These are phyloP conservation scores for Smittium culicis DNA, from an alignment of 371 early-diverging fungal genomes.

Conservation along the genomic window DNA sequence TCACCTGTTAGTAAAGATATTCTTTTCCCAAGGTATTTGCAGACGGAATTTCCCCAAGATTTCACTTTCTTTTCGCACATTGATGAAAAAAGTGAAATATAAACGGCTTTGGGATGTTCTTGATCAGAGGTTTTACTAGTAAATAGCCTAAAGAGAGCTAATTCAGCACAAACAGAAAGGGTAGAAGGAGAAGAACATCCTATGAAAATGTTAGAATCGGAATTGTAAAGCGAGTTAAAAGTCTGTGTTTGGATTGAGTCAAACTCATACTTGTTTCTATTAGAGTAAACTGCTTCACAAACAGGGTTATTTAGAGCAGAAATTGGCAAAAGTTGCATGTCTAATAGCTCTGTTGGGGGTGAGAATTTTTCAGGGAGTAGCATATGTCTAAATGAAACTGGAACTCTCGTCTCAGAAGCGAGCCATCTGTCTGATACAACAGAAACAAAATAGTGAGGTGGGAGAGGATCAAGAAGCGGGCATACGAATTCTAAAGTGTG, in stretches of 20 bases:
- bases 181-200: conserved; percentile 96
- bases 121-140: conserved; percentile 16
- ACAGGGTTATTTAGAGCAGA: conserved; percentile 57
- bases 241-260: conserved; percentile 96
- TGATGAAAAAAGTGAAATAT: conserved; percentile 85
- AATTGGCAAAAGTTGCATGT: conserved; percentile 70
- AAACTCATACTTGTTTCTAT: conserved; percentile 39
- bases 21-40: conserved; percentile 46
- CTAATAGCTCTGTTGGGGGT: conserved; percentile 86
- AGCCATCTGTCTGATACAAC: conserved; percentile 91
- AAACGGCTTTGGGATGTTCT: conserved; percentile 54
- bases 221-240: conserved; percentile 78
- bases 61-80: conserved; percentile 59
- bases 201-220: conserved; percentile 84
- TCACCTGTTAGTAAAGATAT: conserved; percentile 91
- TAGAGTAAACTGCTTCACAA: conserved; percentile 50
- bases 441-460: conserved; percentile 88
- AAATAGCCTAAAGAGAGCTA: conserved; percentile 84
- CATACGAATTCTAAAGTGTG: conserved; percentile 75
- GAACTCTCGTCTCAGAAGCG: conserved; percentile 70
- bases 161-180: conserved; percentile 92
- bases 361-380: conserved; percentile 83
- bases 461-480: conserved; percentile 82
- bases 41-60: conserved; percentile 53
- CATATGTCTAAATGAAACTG: conserved; percentile 84